Base-by-base conservation (phyloP, 2,329 filamentous ascomycete genomes). In the Fusarium pseudonygamai region DNA sequence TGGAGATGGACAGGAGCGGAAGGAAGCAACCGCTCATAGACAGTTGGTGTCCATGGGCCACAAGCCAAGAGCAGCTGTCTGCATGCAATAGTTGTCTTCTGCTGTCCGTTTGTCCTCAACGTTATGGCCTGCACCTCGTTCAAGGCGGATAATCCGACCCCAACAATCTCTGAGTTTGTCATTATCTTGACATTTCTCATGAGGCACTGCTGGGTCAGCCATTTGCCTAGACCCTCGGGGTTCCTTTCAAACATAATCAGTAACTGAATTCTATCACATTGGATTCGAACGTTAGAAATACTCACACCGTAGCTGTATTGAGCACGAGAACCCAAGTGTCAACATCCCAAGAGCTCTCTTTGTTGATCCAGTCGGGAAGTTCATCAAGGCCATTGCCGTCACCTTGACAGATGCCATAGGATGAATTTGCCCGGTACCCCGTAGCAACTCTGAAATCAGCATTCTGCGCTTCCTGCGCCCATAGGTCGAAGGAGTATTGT, bases 111-210 rank as follows among this genome's bases (percentile, higher is more conserved):
- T 4, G 4, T 16, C 10, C 4, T 24, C 28, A 34, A 10, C 0
- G 15, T 10, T 24, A 50, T 24, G 11, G 46, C 3, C 7, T 24
- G 22, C 4, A 50, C 4, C 4, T 18, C 5, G 13, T 24, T 24
- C 1, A 7, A 34, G 15, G 7, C 24, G 1, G 47, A 50, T 5
- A 50, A 5, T 5, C 3, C 0, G 4, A 24, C 15, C 0, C 4
- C 7, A 5, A 34, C 0, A 3, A 24, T 4, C 30, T 34, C 47
- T 11, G 22, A 50, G 30, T 50, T 34, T 18, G 30, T 24, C 28
- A 50, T 24, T 0, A 50, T 32, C 6, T 50, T 9, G 22, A 50
- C 30, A 2, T 5, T 28, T 24, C 4, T 50, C 5, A 10, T 1
- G 7, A 50, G 30, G 46, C 46, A 50, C 7, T 34, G 16, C 3